Evolutionary conservation across 2,329 filamentous ascomycete genomes (phyloP), one percentile per base, ranked within the genome.

Genomic region (Fusarium sp.): DNA sequence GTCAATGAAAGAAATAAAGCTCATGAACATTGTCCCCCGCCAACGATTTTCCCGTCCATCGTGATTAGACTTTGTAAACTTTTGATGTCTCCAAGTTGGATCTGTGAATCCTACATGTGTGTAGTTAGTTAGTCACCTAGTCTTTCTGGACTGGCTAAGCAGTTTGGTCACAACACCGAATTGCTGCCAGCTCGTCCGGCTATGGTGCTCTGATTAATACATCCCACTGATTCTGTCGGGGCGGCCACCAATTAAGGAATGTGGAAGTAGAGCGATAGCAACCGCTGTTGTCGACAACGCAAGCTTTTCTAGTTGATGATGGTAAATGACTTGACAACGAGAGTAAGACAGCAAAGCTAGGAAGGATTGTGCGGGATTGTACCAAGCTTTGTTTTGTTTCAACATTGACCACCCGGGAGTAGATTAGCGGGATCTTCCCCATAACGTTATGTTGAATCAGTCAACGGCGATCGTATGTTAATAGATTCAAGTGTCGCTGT

Each of bases 1-100:
- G 70, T 73, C 73, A 78, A 78, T 78, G 73, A 77, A 77, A 78
- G 34, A 68, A 78, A 78, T 77, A 78, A 77, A 78, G 76, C 76
- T 76, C 76, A 78, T 76, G 76, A 77, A 72, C 77, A 69, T 75
- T 78, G 74, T 75, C 72, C 74, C 76, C 76, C 75, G 69, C 70
- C 65, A 73, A 67, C 30, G 3, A n/a, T 41, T 21, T 39, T 58
- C 41, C 43, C 34, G 8, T 56, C 6, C 10, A 14, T 21, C 12
- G 55, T 66, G 62, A 45, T 50, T 13, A 14, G 7, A 16, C 6
- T 21, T 12, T 26, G 7, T 9, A 7, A 21, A 14, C 16, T 11
- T 16, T 23, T 16, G 18, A 13, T 56, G 14, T 28, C 4, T 30
- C 23, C 34, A 10, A n/a, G 3, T 37, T 6, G 7, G 34, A 4